A percentile compares a stretch with the other conserved stretches of the same genome.
Evolutionary conservation across 345 rosid genomes (phyloP).

Genomic region (Iberis pinnata): DNA sequence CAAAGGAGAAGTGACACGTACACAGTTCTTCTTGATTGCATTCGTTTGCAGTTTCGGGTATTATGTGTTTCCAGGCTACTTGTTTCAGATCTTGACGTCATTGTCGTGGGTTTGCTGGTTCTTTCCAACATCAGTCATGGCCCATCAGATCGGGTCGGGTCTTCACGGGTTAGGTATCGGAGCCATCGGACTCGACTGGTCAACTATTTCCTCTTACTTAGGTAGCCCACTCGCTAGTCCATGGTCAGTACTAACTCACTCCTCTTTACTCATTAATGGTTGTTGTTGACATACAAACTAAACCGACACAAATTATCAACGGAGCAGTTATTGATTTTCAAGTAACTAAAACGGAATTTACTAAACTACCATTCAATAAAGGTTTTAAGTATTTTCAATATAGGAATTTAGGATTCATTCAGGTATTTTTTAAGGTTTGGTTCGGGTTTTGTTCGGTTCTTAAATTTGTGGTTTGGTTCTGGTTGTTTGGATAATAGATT

Average conservation of each 20-base stretch:
- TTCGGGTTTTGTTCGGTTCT: too few species aligned
- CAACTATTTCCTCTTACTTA: conserved; percentile 86
- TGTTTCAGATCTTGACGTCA: conserved; percentile 76
- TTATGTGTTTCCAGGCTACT: conserved; percentile 85
- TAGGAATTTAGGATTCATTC: too few species aligned
- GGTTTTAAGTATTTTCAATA: too few species aligned
- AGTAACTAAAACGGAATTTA: too few species aligned
- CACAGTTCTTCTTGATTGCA: conserved; percentile 76
- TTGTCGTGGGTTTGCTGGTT: conserved; percentile 95
- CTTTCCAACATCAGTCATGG: conserved; percentile 59
- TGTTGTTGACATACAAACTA: too few species aligned
- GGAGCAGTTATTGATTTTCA: too few species aligned
- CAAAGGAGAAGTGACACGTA: conserved; percentile 69
- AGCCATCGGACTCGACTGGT: conserved; percentile 81
- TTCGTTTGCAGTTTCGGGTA: conserved; percentile 81
- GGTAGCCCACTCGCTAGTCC: conserved; percentile 99
- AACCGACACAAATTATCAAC: too few species aligned
- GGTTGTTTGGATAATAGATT: too few species aligned
- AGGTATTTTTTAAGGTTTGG: too few species aligned
- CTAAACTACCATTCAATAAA: too few species aligned
- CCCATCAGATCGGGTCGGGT: conserved; percentile 92
- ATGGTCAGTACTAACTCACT: conserved; percentile 35
- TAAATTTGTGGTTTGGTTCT: too few species aligned
- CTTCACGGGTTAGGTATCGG: conserved; percentile 82
- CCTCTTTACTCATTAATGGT: too few species aligned